phyloP scores from a whole-genome alignment of 768 basidiomycete genomes.

The Leucosporidium scottii region DNA sequence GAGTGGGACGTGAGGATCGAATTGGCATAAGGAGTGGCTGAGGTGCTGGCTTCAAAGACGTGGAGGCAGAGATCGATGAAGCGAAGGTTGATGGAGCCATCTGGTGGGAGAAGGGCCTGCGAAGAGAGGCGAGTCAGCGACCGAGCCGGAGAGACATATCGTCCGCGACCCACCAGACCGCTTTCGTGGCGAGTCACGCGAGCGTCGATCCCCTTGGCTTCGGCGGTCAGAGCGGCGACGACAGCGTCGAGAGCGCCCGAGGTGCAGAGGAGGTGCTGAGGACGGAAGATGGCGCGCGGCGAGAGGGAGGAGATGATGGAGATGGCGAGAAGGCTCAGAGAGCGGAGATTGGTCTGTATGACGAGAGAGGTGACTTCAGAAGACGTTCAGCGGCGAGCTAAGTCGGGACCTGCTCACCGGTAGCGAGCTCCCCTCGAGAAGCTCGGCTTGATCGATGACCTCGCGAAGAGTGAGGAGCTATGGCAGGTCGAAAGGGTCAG shows the following conservation, averaged over 20 bases:
- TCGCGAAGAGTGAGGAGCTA: constrained; percentile 21
- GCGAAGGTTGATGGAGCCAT: neutral
- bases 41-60: constrained; percentile 17
- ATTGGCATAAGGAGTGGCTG: constrained; percentile 1
- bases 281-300: constrained; percentile 26
- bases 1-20: constrained; percentile 7
- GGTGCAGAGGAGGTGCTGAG: constrained; percentile 24
- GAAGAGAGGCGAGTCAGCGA: neutral
- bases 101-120: constrained; percentile 19
- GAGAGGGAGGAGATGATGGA: constrained; percentile 7
- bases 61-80: neutral
- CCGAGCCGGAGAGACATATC: neutral
- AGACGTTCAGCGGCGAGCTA: neutral
- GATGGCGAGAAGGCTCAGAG: constrained; percentile 8
- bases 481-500: neutral
- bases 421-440: neutral
- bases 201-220: neutral
- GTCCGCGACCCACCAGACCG: constrained; percentile 9
- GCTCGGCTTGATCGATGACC: constrained; percentile 13
- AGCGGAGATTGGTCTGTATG: constrained; percentile 6
- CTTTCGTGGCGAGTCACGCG: constrained; percentile 5
- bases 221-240: neutral
- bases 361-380: neutral
- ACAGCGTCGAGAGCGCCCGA: constrained; percentile 15
- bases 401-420: neutral